Percentiles rank a stretch among this genome's conserved stretches.
These are phyloP conservation scores for Neofusicoccum ribis DNA, from an alignment of 2,329 filamentous ascomycete species.

Conservation along the genomic window DNA sequence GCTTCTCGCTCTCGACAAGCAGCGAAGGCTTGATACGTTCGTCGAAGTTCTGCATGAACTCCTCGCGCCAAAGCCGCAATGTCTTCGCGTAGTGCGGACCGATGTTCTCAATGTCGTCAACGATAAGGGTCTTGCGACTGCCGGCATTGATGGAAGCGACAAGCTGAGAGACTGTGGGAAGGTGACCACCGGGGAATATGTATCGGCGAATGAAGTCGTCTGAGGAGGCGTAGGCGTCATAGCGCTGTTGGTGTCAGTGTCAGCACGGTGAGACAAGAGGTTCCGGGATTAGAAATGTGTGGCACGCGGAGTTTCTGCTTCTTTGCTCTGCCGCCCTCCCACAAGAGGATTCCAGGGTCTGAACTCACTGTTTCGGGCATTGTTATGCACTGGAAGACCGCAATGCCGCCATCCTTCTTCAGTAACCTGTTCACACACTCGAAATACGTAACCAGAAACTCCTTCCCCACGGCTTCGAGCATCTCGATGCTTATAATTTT, in stretches of 20 bases:
- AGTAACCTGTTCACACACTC: conserved; percentile 62
- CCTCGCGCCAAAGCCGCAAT: conserved; percentile 66
- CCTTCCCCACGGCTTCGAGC: conserved; percentile 71
- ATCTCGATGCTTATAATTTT: conserved; percentile 77
- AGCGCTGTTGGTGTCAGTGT: conserved; percentile 41
- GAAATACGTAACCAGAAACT: conserved; percentile 70
- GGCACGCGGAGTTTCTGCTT: background rate
- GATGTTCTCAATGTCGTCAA: conserved; percentile 70
- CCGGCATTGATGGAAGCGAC: conserved; percentile 63
- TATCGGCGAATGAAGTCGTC: conserved; percentile 76
- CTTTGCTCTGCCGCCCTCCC: no score
- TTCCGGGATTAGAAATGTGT: background rate
- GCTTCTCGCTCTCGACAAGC: conserved; percentile 54
- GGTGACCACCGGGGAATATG: conserved; percentile 76
- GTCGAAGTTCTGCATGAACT: conserved; percentile 65
- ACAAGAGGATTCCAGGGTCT: background rate
- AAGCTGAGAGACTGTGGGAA: conserved; percentile 67
- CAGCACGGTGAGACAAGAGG: background rate
- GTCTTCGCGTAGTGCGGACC: conserved; percentile 73
- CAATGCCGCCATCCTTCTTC: conserved; percentile 66
- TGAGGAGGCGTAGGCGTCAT: conserved; percentile 64
- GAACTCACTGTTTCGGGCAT: conserved; percentile 61
- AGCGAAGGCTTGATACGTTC: conserved; percentile 61
- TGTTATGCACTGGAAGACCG: conserved; percentile 75
- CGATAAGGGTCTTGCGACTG: conserved; percentile 62